These are phyloP conservation scores for Kwoniella mangroviensis DNA, from an alignment of 768 basidiomycete species.

Conservation along the genomic window DNA sequence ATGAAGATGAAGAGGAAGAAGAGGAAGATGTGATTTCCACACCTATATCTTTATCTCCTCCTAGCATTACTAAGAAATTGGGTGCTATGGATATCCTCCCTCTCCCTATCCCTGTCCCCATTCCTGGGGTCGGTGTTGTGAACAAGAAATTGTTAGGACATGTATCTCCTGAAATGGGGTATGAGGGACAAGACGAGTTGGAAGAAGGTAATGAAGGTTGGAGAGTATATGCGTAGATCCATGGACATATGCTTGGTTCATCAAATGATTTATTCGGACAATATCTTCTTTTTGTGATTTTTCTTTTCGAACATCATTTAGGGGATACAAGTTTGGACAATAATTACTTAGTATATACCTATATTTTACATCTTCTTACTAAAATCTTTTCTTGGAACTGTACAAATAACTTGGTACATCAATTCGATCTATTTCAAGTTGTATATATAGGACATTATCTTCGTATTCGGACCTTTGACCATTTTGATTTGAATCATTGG, in stretches of 20 bases:
- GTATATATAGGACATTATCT: neutral
- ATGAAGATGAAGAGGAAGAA: constrained; percentile 21
- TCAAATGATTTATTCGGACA: neutral
- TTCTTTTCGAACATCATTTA: neutral
- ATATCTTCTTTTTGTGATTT: neutral
- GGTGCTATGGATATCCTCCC: neutral
- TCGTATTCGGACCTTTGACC: neutral
- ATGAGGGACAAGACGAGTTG: neutral
- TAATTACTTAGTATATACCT: neutral
- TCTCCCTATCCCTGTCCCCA: neutral
- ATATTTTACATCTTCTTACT: neutral
- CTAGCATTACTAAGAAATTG: constrained; percentile 12
- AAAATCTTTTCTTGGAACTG: no score
- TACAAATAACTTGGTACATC: neutral
- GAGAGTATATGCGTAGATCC: constrained; percentile 6
- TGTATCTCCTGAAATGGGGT: neutral
- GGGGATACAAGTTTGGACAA: neutral
- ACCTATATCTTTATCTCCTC: constrained; percentile 16
- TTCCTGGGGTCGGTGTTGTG: no score
- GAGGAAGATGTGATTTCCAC: constrained; percentile 16
- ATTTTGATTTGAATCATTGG: no score
- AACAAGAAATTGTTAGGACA: neutral
- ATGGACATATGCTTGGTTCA: no score
- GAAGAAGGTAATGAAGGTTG: neutral
- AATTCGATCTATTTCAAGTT: neutral